Evolutionary conservation across 495 filamentous ascomycete genomes (phyloP).

Genomic region (Penicillium psychrofluorescens): DNA sequence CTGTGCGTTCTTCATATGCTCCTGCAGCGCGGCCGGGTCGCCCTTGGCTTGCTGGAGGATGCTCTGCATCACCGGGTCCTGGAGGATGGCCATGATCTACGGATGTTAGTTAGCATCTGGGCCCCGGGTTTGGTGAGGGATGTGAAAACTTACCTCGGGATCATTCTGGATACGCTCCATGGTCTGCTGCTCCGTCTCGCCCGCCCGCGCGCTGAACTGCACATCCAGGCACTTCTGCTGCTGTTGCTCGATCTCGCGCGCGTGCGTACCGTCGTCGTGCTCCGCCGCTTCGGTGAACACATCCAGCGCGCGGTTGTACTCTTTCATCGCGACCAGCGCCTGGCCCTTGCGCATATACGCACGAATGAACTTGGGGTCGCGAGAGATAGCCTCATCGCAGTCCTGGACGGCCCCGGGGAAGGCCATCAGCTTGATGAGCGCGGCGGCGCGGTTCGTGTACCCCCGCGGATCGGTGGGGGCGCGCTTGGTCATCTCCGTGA

Average conservation of each 20-base stretch:
- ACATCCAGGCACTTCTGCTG: conserved; percentile 89
- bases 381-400: conserved; percentile 85
- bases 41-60: conserved; percentile 95
- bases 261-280: conserved; percentile 73
- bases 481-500: conserved; percentile 96
- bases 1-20: conserved; percentile 90
- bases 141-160: conserved; percentile 63
- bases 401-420: conserved; percentile 92
- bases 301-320: conserved; percentile 91
- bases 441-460: conserved; percentile 94
- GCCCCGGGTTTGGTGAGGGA: neutral
- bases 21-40: conserved; percentile 83
- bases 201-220: conserved; percentile 82
- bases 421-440: conserved; percentile 90
- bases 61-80: conserved; percentile 95
- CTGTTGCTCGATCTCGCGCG: conserved; percentile 86
- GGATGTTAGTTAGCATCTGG: conserved; percentile 22
- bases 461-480: conserved; percentile 87
- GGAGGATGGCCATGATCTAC: conserved; percentile 82
- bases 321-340: conserved; percentile 90
- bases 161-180: conserved; percentile 86
- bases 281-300: conserved; percentile 73
- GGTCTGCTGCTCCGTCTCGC: conserved; percentile 95
- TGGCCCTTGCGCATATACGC: conserved; percentile 94
- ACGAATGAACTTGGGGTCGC: conserved; percentile 86